phyloP scores from a whole-genome alignment of 306 rosid genomes.

The Pachyrhizus erosus region DNA sequence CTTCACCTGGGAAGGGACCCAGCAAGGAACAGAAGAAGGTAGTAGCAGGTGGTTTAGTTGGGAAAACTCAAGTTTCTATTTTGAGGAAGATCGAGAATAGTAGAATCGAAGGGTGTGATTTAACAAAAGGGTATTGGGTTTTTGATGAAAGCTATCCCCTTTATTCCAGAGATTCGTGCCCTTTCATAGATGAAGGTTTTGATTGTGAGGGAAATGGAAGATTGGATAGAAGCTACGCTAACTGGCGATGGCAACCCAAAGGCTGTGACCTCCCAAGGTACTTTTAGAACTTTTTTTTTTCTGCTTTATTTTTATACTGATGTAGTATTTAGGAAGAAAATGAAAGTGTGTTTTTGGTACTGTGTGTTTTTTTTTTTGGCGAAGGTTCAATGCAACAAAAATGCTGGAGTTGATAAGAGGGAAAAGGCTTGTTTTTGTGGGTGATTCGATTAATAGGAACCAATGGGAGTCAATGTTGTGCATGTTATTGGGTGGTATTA shows the following conservation, averaged over 20 bases:
- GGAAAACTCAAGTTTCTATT: constrained; percentile 38
- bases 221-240: constrained; percentile 67
- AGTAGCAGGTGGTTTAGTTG: constrained; percentile 32
- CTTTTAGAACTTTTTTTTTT: constrained; percentile 6
- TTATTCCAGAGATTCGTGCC: constrained; percentile 71
- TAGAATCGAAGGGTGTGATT: constrained; percentile 65
- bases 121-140: constrained; percentile 78
- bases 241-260: constrained; percentile 88
- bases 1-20: constrained; percentile 9
- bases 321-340: neutral
- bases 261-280: constrained; percentile 78
- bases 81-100: constrained; percentile 40
- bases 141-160: constrained; percentile 77
- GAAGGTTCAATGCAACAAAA: constrained; percentile 86
- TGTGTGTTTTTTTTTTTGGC: constrained; percentile 5
- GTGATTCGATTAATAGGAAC: constrained; percentile 91
- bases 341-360: constrained; percentile 19
- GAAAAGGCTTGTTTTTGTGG: constrained; percentile 93
- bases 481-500: constrained; percentile 72
- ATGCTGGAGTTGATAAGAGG: constrained; percentile 90
- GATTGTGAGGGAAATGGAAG: constrained; percentile 92
- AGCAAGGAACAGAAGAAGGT: constrained; percentile 33
- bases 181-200: constrained; percentile 92
- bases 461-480: constrained; percentile 98
- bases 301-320: constrained; percentile 4